These are phyloP conservation scores for Leccinellum albellum DNA, from an alignment of 768 basidiomycete species.

Conservation along the genomic window DNA sequence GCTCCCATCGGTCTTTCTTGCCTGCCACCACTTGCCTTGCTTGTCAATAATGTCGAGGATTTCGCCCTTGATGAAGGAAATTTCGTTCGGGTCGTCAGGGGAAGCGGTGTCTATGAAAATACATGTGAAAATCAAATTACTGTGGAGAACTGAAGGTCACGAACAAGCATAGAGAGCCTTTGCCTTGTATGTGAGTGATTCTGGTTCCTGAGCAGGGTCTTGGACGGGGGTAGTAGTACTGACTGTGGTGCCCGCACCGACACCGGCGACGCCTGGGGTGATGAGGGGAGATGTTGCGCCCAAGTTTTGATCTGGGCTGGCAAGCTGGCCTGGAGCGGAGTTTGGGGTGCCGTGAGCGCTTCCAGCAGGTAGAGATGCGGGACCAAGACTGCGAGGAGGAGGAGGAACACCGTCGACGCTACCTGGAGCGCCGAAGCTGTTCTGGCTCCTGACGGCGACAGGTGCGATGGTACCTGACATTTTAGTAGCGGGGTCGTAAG, in stretches of 20 bases:
- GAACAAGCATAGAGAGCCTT: constrained; percentile 88
- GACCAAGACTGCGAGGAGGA: constrained; percentile 52
- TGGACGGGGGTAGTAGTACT: constrained; percentile 19
- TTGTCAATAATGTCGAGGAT: constrained; percentile 90
- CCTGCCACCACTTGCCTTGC: constrained; percentile 93
- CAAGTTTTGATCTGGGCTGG: constrained; percentile 40
- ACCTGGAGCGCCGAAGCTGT: constrained; percentile 40
- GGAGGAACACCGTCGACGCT: constrained; percentile 39
- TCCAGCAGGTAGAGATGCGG: constrained; percentile 43
- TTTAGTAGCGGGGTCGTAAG: constrained; percentile 59
- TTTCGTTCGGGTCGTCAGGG: constrained; percentile 92
- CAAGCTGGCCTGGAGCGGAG: constrained; percentile 33
- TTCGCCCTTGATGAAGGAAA: constrained; percentile 91
- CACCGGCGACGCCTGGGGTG: constrained; percentile 60
- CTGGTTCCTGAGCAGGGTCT: constrained; percentile 34
- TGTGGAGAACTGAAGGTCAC: constrained; percentile 27
- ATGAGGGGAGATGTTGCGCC: constrained; percentile 63
- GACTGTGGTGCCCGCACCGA: constrained; percentile 48
- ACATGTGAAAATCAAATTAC: constrained; percentile 18
- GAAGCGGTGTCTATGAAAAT: constrained; percentile 76
- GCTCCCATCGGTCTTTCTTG: constrained; percentile 70
- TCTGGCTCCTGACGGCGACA: constrained; percentile 41
- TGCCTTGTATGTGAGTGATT: constrained; percentile 66
- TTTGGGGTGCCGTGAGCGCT: constrained; percentile 54
- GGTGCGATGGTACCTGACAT: constrained; percentile 42